phyloP scores from a whole-genome alignment of 2,329 filamentous ascomycete genomes.

The Ilyonectria mors-panacis region DNA sequence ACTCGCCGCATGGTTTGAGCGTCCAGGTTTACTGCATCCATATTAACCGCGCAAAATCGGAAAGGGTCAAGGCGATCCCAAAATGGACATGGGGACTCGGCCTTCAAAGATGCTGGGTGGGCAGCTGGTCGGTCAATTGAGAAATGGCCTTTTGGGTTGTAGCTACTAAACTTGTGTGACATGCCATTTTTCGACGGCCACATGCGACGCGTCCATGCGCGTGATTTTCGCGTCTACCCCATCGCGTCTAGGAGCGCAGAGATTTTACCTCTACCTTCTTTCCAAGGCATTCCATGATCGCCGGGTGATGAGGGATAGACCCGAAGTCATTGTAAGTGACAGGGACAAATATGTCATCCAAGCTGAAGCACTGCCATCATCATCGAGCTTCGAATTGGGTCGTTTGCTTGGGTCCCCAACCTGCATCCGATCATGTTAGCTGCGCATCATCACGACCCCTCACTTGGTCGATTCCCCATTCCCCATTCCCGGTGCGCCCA shows the following conservation, averaged over 20 bases:
- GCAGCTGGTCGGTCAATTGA: constrained; percentile 12
- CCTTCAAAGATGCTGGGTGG: not conserved
- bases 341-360: not conserved
- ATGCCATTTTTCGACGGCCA: constrained; percentile 13
- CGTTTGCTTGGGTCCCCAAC: not conserved
- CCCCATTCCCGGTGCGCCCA: constrained; percentile 15
- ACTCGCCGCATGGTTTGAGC: not conserved
- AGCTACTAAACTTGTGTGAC: constrained; percentile 8
- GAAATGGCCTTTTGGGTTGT: not conserved
- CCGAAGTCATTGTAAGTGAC: not conserved
- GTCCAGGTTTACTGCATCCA: not conserved
- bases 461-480: constrained; percentile 24
- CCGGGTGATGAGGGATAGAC: not conserved
- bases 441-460: constrained; percentile 29
- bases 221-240: constrained; percentile 28
- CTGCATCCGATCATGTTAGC: constrained; percentile 12
- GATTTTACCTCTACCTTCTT: not conserved
- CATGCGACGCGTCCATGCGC: constrained; percentile 30
- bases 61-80: not conserved
- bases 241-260: constrained; percentile 25
- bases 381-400: not conserved
- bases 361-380: not conserved
- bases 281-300: not conserved
- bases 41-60: not conserved
- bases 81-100: not conserved